Conservation (phyloP, 345 rosid species). For the Theobroma cacao region DNA sequence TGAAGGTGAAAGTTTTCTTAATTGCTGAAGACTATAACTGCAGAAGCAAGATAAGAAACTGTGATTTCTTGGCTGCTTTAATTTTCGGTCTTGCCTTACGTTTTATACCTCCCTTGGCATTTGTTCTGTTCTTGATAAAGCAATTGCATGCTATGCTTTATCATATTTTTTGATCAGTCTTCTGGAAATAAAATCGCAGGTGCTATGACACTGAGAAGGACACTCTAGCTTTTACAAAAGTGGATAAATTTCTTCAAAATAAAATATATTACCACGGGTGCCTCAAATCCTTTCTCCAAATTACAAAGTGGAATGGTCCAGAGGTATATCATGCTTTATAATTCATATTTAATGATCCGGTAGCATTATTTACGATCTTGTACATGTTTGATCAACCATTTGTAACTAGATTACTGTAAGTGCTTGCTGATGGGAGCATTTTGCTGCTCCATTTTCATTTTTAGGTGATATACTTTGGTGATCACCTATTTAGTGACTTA, state of each 20-base stretch:
- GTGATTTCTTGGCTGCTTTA: not conserved
- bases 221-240: slow-evolving; percentile 79
- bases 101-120: not conserved
- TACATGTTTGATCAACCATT: slow-evolving; percentile 4
- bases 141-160: not conserved
- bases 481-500: slow-evolving; percentile 94
- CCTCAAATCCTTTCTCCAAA: slow-evolving; percentile 82
- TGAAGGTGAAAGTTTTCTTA: not conserved
- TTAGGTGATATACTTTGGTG: slow-evolving; percentile 97
- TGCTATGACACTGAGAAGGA: slow-evolving; percentile 90
- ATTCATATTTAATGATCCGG: not conserved
- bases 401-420: not conserved
- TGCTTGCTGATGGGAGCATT: not conserved
- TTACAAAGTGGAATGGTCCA: slow-evolving; percentile 95
- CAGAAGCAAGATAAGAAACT: not conserved
- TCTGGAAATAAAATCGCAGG: slow-evolving; percentile 38
- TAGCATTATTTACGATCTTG: not conserved
- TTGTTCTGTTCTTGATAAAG: not conserved
- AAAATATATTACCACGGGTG: slow-evolving; percentile 90
- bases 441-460: slow-evolving; percentile 8
- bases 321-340: slow-evolving; percentile 56
- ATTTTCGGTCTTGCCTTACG: not conserved
- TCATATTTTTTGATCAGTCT: slow-evolving; percentile 9
- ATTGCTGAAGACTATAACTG: not conserved
- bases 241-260: slow-evolving; percentile 69